A percentile compares a stretch with the other conserved stretches of the same genome.
Evolutionary conservation across 1,284 basidiomycete genomes (phyloP).

Genomic region (Ustilago esculenta): DNA sequence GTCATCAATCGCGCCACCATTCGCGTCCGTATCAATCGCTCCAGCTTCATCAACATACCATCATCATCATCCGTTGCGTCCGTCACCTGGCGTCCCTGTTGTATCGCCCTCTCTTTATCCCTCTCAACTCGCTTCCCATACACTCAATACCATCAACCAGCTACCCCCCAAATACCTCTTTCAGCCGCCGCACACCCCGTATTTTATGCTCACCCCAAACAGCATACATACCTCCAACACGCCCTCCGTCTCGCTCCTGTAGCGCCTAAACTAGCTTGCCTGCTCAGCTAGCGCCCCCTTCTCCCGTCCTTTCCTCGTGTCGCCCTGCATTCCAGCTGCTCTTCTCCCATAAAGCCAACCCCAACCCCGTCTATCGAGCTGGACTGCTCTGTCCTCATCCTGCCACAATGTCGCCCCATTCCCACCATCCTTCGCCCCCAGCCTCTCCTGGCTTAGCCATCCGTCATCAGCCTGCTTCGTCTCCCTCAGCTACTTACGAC

Average conservation of each 20-base stretch:
- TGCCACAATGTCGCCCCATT: constrained; percentile 22
- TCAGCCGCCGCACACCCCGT: no score
- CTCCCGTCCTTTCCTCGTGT: no score
- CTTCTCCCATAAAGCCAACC: neutral
- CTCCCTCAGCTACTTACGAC: constrained; percentile 6
- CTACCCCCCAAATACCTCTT: no score
- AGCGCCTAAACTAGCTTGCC: neutral
- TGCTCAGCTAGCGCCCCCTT: no score
- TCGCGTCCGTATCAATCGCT: neutral
- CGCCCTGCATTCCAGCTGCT: no score
- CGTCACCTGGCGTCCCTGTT: neutral
- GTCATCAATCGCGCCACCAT: constrained; percentile 1
- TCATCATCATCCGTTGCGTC: no score
- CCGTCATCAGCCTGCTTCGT: constrained; percentile 10
- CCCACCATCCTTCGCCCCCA: constrained; percentile 36
- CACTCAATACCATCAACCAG: neutral
- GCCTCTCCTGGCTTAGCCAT: constrained; percentile 33
- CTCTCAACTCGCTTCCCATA: neutral
- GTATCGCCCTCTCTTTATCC: neutral
- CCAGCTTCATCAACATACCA: constrained; percentile 4
- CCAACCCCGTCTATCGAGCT: neutral
- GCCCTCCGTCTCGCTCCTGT: neutral
- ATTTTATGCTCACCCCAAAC: neutral
- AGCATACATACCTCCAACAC: neutral
- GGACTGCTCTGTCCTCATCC: no score